Conservation (phyloP, 2,329 filamentous ascomycete species). For the Alternaria brassicicola region DNA sequence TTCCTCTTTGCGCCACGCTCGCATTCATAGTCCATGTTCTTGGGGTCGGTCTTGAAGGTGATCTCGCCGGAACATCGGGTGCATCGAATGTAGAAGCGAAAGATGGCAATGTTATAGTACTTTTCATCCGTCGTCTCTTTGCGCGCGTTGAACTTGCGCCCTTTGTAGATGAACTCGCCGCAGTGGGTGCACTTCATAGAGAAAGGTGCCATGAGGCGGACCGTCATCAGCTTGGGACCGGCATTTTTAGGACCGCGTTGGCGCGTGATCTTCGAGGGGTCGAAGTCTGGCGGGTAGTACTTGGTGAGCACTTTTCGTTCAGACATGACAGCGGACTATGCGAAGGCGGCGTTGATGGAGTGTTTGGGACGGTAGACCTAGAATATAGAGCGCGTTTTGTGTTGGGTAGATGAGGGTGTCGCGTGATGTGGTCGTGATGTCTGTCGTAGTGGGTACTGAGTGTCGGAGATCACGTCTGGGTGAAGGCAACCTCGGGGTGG, state of each 20-base stretch:
- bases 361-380: background rate
- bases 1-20: slow-evolving; percentile 87
- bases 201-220: slow-evolving; percentile 90
- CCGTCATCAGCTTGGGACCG: slow-evolving; percentile 82
- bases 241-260: slow-evolving; percentile 71
- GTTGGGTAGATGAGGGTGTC: background rate
- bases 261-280: slow-evolving; percentile 78
- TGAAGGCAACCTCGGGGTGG: slow-evolving; percentile 8
- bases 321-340: slow-evolving; percentile 66
- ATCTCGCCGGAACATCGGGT: slow-evolving; percentile 87
- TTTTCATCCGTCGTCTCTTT: slow-evolving; percentile 92
- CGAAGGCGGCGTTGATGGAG: background rate
- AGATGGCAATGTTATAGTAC: slow-evolving; percentile 87
- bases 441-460: background rate
- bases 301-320: slow-evolving; percentile 80
- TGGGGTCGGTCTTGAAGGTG: slow-evolving; percentile 92
- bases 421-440: background rate
- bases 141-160: slow-evolving; percentile 91
- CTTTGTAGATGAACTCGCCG: slow-evolving; percentile 88
- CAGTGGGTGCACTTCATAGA: slow-evolving; percentile 74
- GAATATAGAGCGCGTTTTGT: background rate
- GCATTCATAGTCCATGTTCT: slow-evolving; percentile 87
- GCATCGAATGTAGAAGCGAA: slow-evolving; percentile 86
- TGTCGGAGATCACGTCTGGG: background rate
- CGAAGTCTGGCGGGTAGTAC: slow-evolving; percentile 80